Percentiles rank a stretch among this genome's conserved stretches.
Evolutionary conservation across 2,329 filamentous ascomycete species (phyloP).

Genomic region (Calonectria pseudoturangicola): DNA sequence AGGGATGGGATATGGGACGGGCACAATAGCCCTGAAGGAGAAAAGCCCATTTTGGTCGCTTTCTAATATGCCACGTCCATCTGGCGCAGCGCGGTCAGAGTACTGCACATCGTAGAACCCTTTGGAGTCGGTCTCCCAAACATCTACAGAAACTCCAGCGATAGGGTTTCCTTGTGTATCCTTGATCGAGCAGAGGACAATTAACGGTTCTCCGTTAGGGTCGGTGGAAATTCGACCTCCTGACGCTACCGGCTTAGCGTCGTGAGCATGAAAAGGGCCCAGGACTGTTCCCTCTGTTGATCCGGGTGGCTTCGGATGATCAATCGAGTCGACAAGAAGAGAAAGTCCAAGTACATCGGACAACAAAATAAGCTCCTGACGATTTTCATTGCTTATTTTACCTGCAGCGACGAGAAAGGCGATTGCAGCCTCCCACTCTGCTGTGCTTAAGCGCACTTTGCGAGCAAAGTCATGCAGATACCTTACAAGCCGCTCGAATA

Average conservation of each 20-base stretch:
- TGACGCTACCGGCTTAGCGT: slow-evolving; percentile 71
- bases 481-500: slow-evolving; percentile 81
- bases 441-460: slow-evolving; percentile 81
- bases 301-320: slow-evolving; percentile 81
- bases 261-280: slow-evolving; percentile 85
- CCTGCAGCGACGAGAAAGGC: slow-evolving; percentile 71
- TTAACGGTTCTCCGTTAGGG: slow-evolving; percentile 77
- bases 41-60: slow-evolving; percentile 62
- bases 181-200: slow-evolving; percentile 80
- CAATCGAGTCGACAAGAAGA: slow-evolving; percentile 84
- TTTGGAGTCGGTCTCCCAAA: slow-evolving; percentile 87
- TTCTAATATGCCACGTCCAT: slow-evolving; percentile 54
- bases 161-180: slow-evolving; percentile 78
- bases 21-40: slow-evolving; percentile 90
- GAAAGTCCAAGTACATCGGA: slow-evolving; percentile 86
- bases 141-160: slow-evolving; percentile 79
- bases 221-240: slow-evolving; percentile 77
- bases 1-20: slow-evolving; percentile 89
- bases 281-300: slow-evolving; percentile 85
- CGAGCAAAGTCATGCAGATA: slow-evolving; percentile 86
- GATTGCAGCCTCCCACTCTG: slow-evolving; percentile 83
- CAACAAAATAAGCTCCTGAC: slow-evolving; percentile 83
- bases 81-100: slow-evolving; percentile 67
- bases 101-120: slow-evolving; percentile 87
- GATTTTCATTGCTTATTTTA: slow-evolving; percentile 43